Evolutionary conservation across 148 eudicot species (phyloP), one percentile per base, ranked within the genome.

Genomic region (Rhododendron griersonianum): DNA sequence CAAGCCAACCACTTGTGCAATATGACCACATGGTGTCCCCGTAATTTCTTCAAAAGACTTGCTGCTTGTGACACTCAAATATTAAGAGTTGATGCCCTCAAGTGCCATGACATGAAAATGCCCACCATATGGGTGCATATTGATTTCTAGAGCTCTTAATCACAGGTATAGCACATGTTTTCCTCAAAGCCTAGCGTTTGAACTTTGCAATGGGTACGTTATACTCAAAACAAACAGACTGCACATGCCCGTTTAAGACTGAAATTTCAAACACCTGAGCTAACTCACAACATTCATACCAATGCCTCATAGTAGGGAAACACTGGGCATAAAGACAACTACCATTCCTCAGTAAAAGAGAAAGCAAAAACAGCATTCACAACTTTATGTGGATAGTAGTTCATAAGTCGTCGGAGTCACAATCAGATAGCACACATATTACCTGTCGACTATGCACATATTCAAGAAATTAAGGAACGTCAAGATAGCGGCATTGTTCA

Each of bases 401-500:
- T 73, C 77, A 11, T 33, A 71, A n/a, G 41, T 11, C 37, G 14
- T 23, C 11, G 1, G 28, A 61, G 53, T 67, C 18, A 21, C 48
- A 21, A 59, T 13, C 13, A 3, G 11, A 30, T 18, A 14, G 7
- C n/a, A n/a, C 23, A 30, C 19, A 15, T 8, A 83, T 13, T 53
- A 96, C 98, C 94, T 93, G 99, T 81, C 99, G 98, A 86, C 94
- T 97, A 90, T 95, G 96, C 41, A 39, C 41, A 39, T 39, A 39
- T 39, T 39, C 41, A 39, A 39, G 41, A 39, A 39, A 39, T 39
- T 5, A 39, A 39, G 41, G 41, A 39, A 39, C 41, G 6, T 39
- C 41, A 39, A 5, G 41, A 39, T 39, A 4, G 41, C 41, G 4
- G 41, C 41, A 39, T 39, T 39, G 41, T 39, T 39, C 41, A 39